Evolutionary conservation across 345 rosid genomes (phyloP).

Genomic region (Dovyalis caffra): DNA sequence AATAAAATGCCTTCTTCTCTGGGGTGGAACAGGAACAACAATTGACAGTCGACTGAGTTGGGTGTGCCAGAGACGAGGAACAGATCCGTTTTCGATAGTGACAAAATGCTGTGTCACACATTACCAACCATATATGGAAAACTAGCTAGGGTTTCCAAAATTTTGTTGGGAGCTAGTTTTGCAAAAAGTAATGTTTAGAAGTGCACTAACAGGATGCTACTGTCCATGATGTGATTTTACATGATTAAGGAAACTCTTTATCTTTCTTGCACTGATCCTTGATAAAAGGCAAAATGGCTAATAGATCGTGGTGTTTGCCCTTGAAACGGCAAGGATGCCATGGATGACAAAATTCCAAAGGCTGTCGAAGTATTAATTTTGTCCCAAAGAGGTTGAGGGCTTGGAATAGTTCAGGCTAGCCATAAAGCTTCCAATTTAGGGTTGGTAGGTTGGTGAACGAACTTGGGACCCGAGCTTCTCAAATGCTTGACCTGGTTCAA

Average conservation of each 20-base stretch:
- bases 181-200: background rate
- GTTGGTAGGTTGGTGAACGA: background rate
- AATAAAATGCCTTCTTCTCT: too few relatives aligned
- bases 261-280: background rate
- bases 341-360: too few relatives aligned
- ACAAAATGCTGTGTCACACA: background rate
- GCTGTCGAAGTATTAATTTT: background rate
- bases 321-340: too few relatives aligned
- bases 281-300: background rate
- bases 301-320: background rate
- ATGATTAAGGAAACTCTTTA: background rate
- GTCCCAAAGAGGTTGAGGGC: background rate
- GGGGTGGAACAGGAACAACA: background rate
- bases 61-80: background rate
- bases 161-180: too few relatives aligned
- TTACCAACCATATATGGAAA: background rate
- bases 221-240: background rate
- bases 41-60: background rate
- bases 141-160: background rate
- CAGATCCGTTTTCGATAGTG: too few relatives aligned
- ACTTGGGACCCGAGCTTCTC: background rate
- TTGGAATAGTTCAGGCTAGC: background rate
- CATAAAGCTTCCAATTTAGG: background rate
- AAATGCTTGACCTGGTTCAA: too few relatives aligned
- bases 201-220: too few relatives aligned